Evolutionary conservation across 1,284 basidiomycete genomes (phyloP).

Genomic region (Ceratorhiza oryzae-sativae): DNA sequence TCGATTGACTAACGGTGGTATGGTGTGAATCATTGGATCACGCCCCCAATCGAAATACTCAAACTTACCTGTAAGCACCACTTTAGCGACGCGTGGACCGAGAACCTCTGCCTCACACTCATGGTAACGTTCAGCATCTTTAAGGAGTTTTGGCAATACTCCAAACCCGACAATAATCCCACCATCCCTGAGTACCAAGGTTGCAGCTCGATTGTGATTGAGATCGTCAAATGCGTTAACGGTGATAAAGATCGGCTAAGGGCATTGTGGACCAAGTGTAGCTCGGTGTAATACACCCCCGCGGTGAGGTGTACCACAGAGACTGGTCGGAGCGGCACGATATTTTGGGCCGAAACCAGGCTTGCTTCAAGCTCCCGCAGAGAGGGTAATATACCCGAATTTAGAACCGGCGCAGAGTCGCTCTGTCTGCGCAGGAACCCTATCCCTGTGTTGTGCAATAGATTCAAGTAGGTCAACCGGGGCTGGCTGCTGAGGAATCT

Average conservation of each 20-base stretch:
- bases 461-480: not conserved
- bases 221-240: not conserved
- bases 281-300: not conserved
- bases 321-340: not conserved
- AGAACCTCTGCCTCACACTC: not conserved
- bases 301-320: not conserved
- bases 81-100: not conserved
- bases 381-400: no score
- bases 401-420: not conserved
- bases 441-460: not conserved
- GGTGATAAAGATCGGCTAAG: not conserved
- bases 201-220: not conserved
- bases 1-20: not conserved
- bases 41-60: no score
- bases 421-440: not conserved
- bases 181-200: not conserved
- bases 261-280: not conserved
- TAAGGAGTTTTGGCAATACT: not conserved
- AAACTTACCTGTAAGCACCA: not conserved
- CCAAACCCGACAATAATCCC: not conserved
- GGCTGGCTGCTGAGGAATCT: not conserved
- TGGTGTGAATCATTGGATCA: not conserved
- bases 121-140: not conserved
- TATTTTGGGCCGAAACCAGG: not conserved
- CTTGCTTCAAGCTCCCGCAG: not conserved